These are phyloP conservation scores for Aspergillus cristatus DNA, from an alignment of 495 filamentous ascomycete species.

Conservation along the genomic window DNA sequence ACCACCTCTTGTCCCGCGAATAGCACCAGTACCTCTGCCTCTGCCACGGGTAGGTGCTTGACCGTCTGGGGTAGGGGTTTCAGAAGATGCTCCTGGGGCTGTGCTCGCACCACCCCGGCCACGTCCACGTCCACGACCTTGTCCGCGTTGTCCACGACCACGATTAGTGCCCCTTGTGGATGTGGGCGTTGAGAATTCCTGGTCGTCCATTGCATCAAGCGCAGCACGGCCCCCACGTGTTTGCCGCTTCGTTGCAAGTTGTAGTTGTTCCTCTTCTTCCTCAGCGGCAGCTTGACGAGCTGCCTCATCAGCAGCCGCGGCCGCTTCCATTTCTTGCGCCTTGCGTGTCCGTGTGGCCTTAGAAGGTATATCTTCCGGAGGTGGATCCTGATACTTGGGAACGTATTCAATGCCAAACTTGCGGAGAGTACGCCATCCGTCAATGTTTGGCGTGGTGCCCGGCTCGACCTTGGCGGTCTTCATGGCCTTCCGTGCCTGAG, in stretches of 20 bases:
- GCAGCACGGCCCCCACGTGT: constrained; percentile 24
- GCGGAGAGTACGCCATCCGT: constrained; percentile 26
- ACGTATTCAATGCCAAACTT: constrained; percentile 27
- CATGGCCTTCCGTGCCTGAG: constrained; percentile 31
- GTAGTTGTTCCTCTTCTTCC: constrained; percentile 25
- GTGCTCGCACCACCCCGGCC: constrained; percentile 40
- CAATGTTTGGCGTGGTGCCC: constrained; percentile 26
- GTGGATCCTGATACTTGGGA: constrained; percentile 38
- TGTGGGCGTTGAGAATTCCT: constrained; percentile 8
- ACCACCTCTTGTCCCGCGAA: too few species aligned
- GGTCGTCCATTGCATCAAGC: constrained; percentile 12
- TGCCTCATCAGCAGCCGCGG: constrained; percentile 19
- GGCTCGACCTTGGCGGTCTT: constrained; percentile 16
- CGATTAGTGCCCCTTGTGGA: constrained; percentile 19
- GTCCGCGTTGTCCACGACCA: constrained; percentile 8
- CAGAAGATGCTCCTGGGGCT: constrained; percentile 15
- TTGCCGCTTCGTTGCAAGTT: constrained; percentile 22
- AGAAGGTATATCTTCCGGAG: constrained; percentile 43
- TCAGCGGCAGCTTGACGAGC: constrained; percentile 18
- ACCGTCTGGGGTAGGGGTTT: constrained; percentile 7
- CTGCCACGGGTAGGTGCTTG: constrained; percentile 13
- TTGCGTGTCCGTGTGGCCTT: constrained; percentile 39
- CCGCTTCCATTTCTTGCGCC: constrained; percentile 29
- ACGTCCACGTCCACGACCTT: constrained; percentile 45
- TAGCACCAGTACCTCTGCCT: constrained; percentile 13